Conservation (phyloP, 352 stramenopile genomes). For the Globisporangium alternatum region DNA sequence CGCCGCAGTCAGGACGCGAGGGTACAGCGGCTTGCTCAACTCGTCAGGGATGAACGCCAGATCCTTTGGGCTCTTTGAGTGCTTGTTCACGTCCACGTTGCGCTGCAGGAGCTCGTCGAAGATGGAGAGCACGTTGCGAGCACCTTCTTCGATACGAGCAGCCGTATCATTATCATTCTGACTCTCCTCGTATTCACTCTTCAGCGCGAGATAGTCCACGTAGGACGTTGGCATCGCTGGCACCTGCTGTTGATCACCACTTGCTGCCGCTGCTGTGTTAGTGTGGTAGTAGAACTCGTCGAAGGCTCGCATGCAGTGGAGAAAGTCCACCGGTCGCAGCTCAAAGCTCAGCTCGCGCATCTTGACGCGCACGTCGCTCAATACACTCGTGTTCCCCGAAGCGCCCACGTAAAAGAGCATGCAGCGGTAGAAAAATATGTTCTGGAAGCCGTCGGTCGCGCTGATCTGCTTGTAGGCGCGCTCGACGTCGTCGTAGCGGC, state of each 20-base stretch:
- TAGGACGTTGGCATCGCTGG: not conserved
- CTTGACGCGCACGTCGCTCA: conserved; percentile 2
- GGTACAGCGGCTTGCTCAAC: conserved; percentile 2
- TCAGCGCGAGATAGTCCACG: not conserved
- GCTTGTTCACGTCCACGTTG: not conserved
- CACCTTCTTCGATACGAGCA: not conserved
- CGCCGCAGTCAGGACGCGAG: conserved; percentile 8
- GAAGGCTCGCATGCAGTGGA: conserved; percentile 13
- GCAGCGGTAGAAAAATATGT: conserved; percentile 20
- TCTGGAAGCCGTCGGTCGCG: conserved; percentile 13
- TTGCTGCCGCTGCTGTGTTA: no score
- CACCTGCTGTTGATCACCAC: not conserved
- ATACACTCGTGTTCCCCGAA: not conserved
- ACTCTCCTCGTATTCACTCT: not conserved
- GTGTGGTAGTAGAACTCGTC: conserved; percentile 7
- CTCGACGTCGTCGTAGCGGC: conserved; percentile 1
- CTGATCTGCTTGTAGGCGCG: conserved; percentile 7
- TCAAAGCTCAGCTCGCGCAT: conserved; percentile 12
- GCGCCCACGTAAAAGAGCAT: conserved; percentile 11
- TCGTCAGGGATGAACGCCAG: not conserved
- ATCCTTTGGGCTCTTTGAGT: no score
- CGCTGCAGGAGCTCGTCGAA: conserved; percentile 8
- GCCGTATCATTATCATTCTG: not conserved
- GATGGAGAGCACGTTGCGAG: not conserved
- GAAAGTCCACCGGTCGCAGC: conserved; percentile 12